Percentiles rank a stretch among this genome's conserved stretches.
phyloP scores from a whole-genome alignment of 495 filamentous ascomycete species.

The Paragyromitra xinjiangensis region DNA sequence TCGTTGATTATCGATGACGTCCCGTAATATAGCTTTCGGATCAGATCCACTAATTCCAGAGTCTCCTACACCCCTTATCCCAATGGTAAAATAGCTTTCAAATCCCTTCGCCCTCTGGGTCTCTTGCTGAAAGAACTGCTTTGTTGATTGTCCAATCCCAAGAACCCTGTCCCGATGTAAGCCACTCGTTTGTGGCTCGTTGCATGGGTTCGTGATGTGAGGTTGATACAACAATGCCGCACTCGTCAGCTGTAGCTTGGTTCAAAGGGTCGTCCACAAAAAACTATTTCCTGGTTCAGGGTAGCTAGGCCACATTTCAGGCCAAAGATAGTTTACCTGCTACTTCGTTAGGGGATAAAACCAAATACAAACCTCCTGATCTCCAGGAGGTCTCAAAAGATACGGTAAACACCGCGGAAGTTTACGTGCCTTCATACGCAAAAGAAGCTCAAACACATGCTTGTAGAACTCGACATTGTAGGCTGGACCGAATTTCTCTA shows the following conservation, averaged over 20 bases:
- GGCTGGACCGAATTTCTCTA: slow-evolving; percentile 60
- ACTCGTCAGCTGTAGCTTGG: slow-evolving; percentile 62
- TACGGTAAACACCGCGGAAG: background rate
- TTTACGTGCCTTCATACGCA: slow-evolving; percentile 56
- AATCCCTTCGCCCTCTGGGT: slow-evolving; percentile 60
- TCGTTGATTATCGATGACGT: slow-evolving; percentile 66
- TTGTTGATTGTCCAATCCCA: slow-evolving; percentile 63
- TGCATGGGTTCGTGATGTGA: slow-evolving; percentile 64
- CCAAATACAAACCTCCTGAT: slow-evolving; percentile 6
- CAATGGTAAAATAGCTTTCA: slow-evolving; percentile 62
- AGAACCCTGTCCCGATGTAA: slow-evolving; percentile 51
- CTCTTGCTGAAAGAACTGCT: slow-evolving; percentile 61
- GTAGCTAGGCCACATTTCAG: slow-evolving; percentile 62
- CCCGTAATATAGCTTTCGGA: slow-evolving; percentile 47
- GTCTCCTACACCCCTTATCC: slow-evolving; percentile 64
- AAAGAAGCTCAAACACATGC: slow-evolving; percentile 63
- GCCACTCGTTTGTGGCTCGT: slow-evolving; percentile 62
- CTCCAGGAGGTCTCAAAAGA: background rate
- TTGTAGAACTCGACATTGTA: slow-evolving; percentile 63
- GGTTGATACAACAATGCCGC: slow-evolving; percentile 63
- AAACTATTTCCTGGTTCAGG: slow-evolving; percentile 54
- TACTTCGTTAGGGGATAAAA: slow-evolving; percentile 12
- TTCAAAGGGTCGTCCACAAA: slow-evolving; percentile 62
- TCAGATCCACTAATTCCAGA: slow-evolving; percentile 59
- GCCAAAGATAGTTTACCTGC: slow-evolving; percentile 65